Conservation (phyloP, 257 asterid genomes). For the Verbena officinalis region DNA sequence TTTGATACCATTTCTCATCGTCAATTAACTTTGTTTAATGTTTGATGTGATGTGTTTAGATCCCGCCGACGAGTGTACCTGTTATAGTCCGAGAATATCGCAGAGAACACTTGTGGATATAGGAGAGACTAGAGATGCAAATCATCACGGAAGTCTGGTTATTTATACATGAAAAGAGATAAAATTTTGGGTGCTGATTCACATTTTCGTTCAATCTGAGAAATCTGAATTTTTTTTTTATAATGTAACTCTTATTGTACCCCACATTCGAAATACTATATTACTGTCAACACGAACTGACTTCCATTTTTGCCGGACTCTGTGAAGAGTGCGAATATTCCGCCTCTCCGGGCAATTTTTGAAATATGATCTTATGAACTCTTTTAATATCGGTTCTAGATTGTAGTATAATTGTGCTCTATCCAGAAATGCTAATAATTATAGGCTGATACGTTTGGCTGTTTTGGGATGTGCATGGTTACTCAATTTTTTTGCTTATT, state of each 20-base stretch:
- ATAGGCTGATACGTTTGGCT: background rate
- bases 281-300: conserved; percentile 16
- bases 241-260: conserved; percentile 12
- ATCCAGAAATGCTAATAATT: conserved; percentile 1
- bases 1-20: background rate
- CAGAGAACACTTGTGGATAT: conserved; percentile 66
- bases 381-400: background rate
- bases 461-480: too few species aligned
- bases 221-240: background rate
- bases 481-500: too few species aligned
- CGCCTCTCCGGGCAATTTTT: conserved; percentile 79
- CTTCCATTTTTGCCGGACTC: conserved; percentile 32
- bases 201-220: background rate
- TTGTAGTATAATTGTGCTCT: background rate
- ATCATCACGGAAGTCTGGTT: conserved; percentile 11
- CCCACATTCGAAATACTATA: conserved; percentile 27
- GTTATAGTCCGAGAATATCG: conserved; percentile 82
- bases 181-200: conserved; percentile 20
- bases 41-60: conserved; percentile 44
- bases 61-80: conserved; percentile 89
- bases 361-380: conserved; percentile 29
- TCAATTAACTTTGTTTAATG: conserved; percentile 1
- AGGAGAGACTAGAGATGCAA: conserved; percentile 31
- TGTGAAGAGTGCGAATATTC: conserved; percentile 68
- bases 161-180: background rate